Evolutionary conservation across 345 rosid genomes (phyloP).

Genomic region (Sapria himalayana): DNA sequence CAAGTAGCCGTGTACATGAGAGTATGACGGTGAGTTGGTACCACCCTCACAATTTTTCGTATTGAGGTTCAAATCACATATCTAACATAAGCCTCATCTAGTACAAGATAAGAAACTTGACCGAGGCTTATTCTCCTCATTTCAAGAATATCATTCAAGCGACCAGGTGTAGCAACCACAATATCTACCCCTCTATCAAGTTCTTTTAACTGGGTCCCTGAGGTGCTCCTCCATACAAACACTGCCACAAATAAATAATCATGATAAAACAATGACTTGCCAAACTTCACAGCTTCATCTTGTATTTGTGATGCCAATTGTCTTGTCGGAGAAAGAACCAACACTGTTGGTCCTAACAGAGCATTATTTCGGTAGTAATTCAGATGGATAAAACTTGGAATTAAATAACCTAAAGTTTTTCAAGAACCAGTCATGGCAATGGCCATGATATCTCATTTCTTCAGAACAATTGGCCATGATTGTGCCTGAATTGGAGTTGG

Average conservation of each 20-base stretch:
- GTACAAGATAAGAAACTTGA: conserved; percentile 84
- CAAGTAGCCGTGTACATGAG: conserved; percentile 98
- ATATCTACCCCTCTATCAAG: conserved; percentile 79
- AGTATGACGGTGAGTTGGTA: conserved; percentile 82
- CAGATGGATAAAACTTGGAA: conserved; percentile 77
- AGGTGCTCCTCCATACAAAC: conserved; percentile 97
- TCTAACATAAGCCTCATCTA: conserved; percentile 99
- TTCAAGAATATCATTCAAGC: conserved; percentile 90
- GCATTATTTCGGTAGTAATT: conserved; percentile 44
- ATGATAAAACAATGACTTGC: conserved; percentile 27
- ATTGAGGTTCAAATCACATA: conserved; percentile 99
- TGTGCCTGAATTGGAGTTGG: conserved; percentile 99
- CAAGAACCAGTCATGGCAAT: conserved; percentile 96
- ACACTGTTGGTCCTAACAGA: conserved; percentile 70
- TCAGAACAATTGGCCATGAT: conserved; percentile 93
- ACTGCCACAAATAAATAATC: conserved; percentile 21
- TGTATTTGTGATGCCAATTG: conserved; percentile 94
- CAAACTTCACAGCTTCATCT: conserved; percentile 86
- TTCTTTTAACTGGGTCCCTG: conserved; percentile 90
- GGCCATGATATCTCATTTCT: conserved; percentile 82
- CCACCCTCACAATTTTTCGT: conserved; percentile 83
- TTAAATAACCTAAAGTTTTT: conserved; percentile 79
- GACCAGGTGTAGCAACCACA: conserved; percentile 98
- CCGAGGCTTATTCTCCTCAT: conserved; percentile 77
- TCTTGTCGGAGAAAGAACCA: conserved; percentile 91